phyloP scores from a whole-genome alignment of 2,329 filamentous ascomycete species.

The Colletotrichum sp. region DNA sequence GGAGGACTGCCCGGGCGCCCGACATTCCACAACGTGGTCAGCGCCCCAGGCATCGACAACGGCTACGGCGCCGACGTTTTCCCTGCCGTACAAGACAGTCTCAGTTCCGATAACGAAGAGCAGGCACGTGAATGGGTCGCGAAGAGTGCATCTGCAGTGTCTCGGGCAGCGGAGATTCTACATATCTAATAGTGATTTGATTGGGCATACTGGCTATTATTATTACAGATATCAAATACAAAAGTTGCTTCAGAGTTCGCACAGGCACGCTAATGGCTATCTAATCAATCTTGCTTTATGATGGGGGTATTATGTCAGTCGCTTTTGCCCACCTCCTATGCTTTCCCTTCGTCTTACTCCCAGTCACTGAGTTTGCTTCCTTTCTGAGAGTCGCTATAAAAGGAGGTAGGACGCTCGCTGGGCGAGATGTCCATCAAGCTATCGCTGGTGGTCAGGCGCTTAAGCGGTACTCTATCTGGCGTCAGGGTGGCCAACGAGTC shows the following conservation, averaged over 20 bases:
- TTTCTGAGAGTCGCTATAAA: background rate
- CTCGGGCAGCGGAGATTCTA: background rate
- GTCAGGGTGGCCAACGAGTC: slow-evolving; percentile 29
- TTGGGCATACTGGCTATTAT: background rate
- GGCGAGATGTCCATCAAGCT: background rate
- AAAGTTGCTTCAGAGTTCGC: background rate
- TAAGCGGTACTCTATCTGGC: slow-evolving; percentile 10
- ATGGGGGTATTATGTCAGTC: background rate
- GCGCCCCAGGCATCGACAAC: slow-evolving; percentile 3
- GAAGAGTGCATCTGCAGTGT: slow-evolving; percentile 8
- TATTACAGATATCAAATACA: background rate
- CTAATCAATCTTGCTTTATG: background rate
- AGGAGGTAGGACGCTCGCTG: background rate
- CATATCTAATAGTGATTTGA: background rate
- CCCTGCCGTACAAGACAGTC: slow-evolving; percentile 11
- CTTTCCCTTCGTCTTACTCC: background rate
- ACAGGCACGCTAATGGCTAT: background rate
- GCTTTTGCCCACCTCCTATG: background rate
- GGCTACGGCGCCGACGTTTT: slow-evolving; percentile 10
- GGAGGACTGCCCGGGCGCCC: slow-evolving; percentile 3
- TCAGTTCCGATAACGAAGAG: background rate
- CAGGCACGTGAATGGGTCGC: background rate
- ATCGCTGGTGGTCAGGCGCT: background rate
- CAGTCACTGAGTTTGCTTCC: background rate
- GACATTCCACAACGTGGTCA: slow-evolving; percentile 13